These are phyloP conservation scores for Blastobotrys arbuscula DNA, from an alignment of 1,139 yeast genomes.

Conservation along the genomic window DNA sequence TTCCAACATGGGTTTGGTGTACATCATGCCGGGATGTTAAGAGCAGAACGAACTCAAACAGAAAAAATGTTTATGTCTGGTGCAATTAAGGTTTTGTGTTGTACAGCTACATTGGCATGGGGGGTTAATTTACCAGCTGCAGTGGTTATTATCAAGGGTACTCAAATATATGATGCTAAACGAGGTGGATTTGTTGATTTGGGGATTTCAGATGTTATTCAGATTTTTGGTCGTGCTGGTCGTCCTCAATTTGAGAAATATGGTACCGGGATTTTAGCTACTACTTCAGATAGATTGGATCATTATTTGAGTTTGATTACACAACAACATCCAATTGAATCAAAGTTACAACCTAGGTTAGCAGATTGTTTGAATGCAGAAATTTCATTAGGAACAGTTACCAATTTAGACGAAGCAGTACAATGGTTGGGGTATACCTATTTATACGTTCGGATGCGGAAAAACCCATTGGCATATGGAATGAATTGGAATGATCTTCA, in stretches of 20 bases:
- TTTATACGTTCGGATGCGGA: slow-evolving; percentile 88
- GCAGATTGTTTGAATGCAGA: slow-evolving; percentile 96
- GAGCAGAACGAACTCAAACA: slow-evolving; percentile 83
- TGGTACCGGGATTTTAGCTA: slow-evolving; percentile 90
- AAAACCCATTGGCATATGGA: slow-evolving; percentile 92
- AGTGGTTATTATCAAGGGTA: slow-evolving; percentile 92
- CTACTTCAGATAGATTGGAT: slow-evolving; percentile 74
- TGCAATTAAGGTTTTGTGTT: slow-evolving; percentile 81
- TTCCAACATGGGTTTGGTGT: slow-evolving; percentile 82
- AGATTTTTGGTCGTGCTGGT: slow-evolving; percentile 99
- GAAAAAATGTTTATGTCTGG: slow-evolving; percentile 86
- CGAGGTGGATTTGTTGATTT: slow-evolving; percentile 92
- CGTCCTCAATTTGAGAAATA: slow-evolving; percentile 92
- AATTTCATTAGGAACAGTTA: slow-evolving; percentile 89
- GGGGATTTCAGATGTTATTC: slow-evolving; percentile 94
- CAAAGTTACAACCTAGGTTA: slow-evolving; percentile 66
- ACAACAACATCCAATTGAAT: slow-evolving; percentile 96
- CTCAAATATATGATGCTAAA: slow-evolving; percentile 91
- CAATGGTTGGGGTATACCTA: slow-evolving; percentile 97
- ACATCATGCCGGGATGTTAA: slow-evolving; percentile 96
- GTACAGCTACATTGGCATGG: slow-evolving; percentile 99
- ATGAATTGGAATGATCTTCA: slow-evolving; percentile 79
- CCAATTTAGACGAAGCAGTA: slow-evolving; percentile 90
- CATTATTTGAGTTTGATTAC: slow-evolving; percentile 83
- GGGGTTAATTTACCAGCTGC: slow-evolving; percentile 99